A percentile compares a stretch with the other conserved stretches of the same genome.
Conservation (phyloP, 495 filamentous ascomycete species). For the Saxophila tyrrhenica region DNA sequence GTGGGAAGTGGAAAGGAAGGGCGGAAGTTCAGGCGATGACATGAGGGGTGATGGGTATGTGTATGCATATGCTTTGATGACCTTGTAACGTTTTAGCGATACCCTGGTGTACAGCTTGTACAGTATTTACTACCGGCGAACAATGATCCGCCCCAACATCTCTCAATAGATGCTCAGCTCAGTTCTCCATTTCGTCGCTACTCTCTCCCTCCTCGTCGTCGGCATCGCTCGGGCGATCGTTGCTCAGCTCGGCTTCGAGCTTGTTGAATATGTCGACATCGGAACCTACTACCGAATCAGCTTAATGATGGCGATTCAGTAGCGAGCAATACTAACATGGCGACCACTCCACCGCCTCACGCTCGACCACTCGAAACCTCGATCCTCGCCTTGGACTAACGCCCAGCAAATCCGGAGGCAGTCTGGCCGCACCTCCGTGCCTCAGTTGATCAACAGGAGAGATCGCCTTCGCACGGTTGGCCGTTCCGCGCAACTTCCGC, state of each 20-base stretch:
- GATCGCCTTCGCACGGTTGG: background rate
- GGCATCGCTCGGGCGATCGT: constrained; percentile 1
- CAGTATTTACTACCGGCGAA: no score
- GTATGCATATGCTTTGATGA: no score
- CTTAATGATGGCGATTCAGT: no score
- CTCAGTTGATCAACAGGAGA: background rate
- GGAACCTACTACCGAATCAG: background rate
- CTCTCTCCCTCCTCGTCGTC: background rate
- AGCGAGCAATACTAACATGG: no score
- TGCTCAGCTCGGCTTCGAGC: background rate
- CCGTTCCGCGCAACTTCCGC: background rate
- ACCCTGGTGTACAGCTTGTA: background rate
- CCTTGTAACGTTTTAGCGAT: no score
- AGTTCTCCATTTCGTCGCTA: background rate
- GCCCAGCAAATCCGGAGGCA: background rate
- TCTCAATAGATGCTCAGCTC: no score
- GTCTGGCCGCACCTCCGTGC: background rate
- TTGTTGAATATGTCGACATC: background rate
- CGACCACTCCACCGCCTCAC: no score
- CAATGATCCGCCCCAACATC: no score
- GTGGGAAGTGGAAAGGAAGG: background rate
- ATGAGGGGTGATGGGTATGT: no score
- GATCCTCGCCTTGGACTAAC: background rate
- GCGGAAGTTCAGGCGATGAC: no score
- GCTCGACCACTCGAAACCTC: background rate